A percentile compares a stretch with the other conserved stretches of the same genome.
phyloP scores from a whole-genome alignment of 2,329 filamentous ascomycete species.

The Cladobotryum protrusum region DNA sequence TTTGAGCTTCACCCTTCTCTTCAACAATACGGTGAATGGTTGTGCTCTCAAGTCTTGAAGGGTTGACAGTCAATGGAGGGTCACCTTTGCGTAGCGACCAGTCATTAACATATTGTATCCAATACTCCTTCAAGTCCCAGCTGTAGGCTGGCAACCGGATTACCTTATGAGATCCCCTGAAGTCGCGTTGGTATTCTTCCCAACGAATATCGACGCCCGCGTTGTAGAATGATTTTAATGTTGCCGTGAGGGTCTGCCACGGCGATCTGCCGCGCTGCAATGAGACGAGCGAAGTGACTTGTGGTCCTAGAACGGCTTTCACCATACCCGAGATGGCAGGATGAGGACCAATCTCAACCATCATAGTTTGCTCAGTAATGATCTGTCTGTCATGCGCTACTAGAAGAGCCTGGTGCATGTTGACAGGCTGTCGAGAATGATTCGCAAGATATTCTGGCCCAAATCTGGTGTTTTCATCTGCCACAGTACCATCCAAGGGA shows the following conservation, averaged over 20 bases:
- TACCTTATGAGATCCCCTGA: constrained; percentile 30
- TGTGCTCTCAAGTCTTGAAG: constrained; percentile 47
- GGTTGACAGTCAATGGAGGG: constrained; percentile 39
- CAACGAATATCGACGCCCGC: constrained; percentile 60
- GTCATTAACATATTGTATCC: constrained; percentile 58
- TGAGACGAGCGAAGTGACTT: not conserved
- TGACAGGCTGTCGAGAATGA: not conserved
- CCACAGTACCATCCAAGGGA: constrained; percentile 45
- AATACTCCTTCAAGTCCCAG: constrained; percentile 69
- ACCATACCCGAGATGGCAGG: not conserved
- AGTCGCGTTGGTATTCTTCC: constrained; percentile 58
- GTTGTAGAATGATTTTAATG: constrained; percentile 15
- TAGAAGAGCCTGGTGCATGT: not conserved
- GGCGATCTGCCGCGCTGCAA: not conserved
- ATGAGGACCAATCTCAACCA: not conserved
- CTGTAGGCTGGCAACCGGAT: constrained; percentile 61
- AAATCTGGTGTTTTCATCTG: constrained; percentile 38
- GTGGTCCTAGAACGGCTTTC: constrained; percentile 35
- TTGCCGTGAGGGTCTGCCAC: not conserved
- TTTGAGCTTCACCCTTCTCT: not conserved
- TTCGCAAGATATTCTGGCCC: not conserved
- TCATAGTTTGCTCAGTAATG: not conserved
- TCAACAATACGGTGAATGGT: constrained; percentile 13
- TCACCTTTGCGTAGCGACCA: constrained; percentile 57
- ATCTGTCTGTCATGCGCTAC: not conserved